Evolutionary conservation across 2,329 filamentous ascomycete genomes (phyloP).

Genomic region (Beauveria brongniartii): DNA sequence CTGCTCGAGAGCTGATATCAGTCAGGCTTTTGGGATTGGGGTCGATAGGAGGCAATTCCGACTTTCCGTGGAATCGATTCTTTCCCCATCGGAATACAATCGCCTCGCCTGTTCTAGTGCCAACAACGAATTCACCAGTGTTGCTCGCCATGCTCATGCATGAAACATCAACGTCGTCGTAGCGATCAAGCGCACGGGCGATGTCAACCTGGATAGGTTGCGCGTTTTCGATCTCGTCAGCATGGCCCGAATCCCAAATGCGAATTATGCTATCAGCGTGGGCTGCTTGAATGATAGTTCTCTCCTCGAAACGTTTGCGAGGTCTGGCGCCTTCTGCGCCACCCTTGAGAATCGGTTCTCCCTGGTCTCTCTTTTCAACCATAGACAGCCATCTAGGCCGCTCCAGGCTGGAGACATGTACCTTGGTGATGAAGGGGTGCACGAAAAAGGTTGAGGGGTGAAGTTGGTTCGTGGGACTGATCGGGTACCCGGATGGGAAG

Average conservation of each 20-base stretch:
- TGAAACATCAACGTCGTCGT: conserved; percentile 66
- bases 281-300: conserved; percentile 77
- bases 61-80: conserved; percentile 64
- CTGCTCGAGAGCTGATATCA: conserved; percentile 64
- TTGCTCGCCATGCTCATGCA: conserved; percentile 71
- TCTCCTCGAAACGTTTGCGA: conserved; percentile 68
- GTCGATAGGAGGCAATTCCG: conserved; percentile 41
- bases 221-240: conserved; percentile 86
- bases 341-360: conserved; percentile 69
- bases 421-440: conserved; percentile 75
- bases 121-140: conserved; percentile 78
- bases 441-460: conserved; percentile 82
- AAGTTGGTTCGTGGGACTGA: conserved; percentile 86
- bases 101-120: conserved; percentile 75
- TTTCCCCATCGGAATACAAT: conserved; percentile 81
- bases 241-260: conserved; percentile 86
- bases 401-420: conserved; percentile 65
- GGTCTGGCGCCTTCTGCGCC: conserved; percentile 65
- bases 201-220: conserved; percentile 78
- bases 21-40: conserved; percentile 63
- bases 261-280: conserved; percentile 89
- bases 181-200: conserved; percentile 71
- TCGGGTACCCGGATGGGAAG: conserved; percentile 86
- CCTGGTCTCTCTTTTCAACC: conserved; percentile 73
- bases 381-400: conserved; percentile 82